Evolutionary conservation across 1,284 basidiomycete species (phyloP).

Genomic region (Rhodotorula sp.): DNA sequence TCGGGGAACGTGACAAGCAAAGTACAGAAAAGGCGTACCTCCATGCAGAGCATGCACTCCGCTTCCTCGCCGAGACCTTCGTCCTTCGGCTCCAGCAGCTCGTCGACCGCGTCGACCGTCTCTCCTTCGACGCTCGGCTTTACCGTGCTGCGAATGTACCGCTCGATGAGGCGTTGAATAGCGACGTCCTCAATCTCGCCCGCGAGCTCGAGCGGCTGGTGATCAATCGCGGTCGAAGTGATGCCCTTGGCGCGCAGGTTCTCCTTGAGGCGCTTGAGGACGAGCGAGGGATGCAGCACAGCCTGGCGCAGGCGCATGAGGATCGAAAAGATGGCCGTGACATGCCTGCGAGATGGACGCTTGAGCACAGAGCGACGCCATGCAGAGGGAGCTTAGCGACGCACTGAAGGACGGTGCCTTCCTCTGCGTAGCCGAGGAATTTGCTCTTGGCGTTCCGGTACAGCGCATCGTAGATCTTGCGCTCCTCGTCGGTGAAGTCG

Average conservation of each 20-base stretch:
- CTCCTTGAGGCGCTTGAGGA: slow-evolving; percentile 46
- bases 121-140: slow-evolving; percentile 34
- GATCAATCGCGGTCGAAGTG: neutral
- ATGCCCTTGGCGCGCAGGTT: slow-evolving; percentile 31
- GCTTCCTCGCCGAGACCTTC: slow-evolving; percentile 23
- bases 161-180: slow-evolving; percentile 36
- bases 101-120: slow-evolving; percentile 17
- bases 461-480: slow-evolving; percentile 49
- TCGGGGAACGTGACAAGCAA: too few species aligned
- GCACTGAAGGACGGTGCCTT: slow-evolving; percentile 41
- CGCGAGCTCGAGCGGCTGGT: slow-evolving; percentile 1
- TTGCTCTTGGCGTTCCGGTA: slow-evolving; percentile 39
- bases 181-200: slow-evolving; percentile 18
- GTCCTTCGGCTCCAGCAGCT: slow-evolving; percentile 21
- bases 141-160: slow-evolving; percentile 25
- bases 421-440: slow-evolving; percentile 35
- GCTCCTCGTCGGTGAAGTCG: slow-evolving; percentile 41
- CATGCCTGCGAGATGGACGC: slow-evolving; percentile 39
- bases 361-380: neutral
- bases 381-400: neutral
- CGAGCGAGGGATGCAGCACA: slow-evolving; percentile 52
- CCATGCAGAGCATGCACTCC: slow-evolving; percentile 52
- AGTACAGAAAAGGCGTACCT: slow-evolving; percentile 32
- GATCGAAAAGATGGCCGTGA: slow-evolving; percentile 53
- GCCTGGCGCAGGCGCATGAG: slow-evolving; percentile 54